Percentiles rank a stretch among this genome's conserved stretches.
Conservation (phyloP, 345 rosid species). For the Eucalyptus tenuipes region DNA sequence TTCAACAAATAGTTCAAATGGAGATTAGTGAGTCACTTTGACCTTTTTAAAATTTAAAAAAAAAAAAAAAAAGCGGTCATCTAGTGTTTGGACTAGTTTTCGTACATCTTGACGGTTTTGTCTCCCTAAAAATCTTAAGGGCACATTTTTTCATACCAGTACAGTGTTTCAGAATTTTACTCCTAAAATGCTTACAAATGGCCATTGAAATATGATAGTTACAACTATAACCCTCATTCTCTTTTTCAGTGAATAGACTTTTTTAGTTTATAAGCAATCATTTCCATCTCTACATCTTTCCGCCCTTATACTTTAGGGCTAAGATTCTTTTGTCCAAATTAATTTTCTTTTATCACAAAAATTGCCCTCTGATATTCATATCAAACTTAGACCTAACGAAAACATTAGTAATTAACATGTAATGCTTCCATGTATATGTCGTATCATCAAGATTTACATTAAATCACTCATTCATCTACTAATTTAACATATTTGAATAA, state of each 20-base stretch:
- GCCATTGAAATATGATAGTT: not conserved
- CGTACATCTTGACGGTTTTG: rapidly evolving
- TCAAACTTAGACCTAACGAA: rapidly evolving
- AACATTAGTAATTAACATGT: not conserved
- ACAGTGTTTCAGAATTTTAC: not conserved
- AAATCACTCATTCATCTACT: not conserved
- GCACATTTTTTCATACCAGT: not conserved
- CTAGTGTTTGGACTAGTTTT: not conserved
- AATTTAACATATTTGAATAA: not conserved
- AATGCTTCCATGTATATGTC: not conserved
- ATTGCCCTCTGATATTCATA: rapidly evolving
- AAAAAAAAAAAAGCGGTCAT: not conserved
- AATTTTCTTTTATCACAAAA: not conserved
- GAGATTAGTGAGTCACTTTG: not conserved
- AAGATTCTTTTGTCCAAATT: not conserved
- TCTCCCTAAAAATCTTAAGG: not conserved
- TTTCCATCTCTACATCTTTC: not conserved
- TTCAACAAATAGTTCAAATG: not conserved
- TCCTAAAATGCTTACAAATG: not conserved
- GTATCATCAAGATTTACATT: not conserved
- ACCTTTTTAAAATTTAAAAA: not conserved
- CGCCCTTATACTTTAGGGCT: not conserved
- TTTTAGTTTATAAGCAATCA: not conserved
- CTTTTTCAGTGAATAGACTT: not conserved
- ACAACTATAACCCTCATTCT: not conserved